Evolutionary conservation across 1,284 basidiomycete species (phyloP).

Genomic region (Agaricales sp.): DNA sequence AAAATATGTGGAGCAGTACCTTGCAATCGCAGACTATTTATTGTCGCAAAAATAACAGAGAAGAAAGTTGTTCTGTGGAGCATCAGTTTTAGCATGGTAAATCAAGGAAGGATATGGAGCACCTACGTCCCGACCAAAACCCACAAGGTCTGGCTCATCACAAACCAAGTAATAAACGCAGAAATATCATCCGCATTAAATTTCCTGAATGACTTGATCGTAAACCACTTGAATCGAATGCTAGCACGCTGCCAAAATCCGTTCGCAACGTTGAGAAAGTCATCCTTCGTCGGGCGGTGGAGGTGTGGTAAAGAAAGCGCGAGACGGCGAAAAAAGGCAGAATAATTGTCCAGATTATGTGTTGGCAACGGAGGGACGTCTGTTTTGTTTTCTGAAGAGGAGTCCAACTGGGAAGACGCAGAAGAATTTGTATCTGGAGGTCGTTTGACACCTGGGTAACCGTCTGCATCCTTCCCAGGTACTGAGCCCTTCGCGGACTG

Average conservation of each 20-base stretch:
- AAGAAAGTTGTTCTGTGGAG: constrained; percentile 82
- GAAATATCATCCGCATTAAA: constrained; percentile 98
- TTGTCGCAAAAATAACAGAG: constrained; percentile 83
- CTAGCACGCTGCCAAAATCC: constrained; percentile 85
- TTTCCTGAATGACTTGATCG: constrained; percentile 88
- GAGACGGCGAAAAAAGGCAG: constrained; percentile 68
- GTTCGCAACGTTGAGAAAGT: constrained; percentile 79
- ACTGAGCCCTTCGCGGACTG: too few species aligned
- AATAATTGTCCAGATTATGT: constrained; percentile 58
- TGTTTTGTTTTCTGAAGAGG: background rate
- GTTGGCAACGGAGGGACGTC: background rate
- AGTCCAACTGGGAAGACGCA: background rate
- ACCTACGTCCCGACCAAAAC: constrained; percentile 89
- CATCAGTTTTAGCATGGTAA: constrained; percentile 11
- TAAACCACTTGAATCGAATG: constrained; percentile 97
- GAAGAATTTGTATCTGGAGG: too few species aligned
- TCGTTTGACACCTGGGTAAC: too few species aligned
- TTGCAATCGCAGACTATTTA: constrained; percentile 88
- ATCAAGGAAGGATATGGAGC: background rate
- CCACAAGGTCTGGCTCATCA: constrained; percentile 92
- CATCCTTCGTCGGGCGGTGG: constrained; percentile 79
- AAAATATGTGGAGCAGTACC: constrained; percentile 27
- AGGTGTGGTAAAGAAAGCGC: constrained; percentile 67
- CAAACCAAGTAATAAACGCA: constrained; percentile 90
- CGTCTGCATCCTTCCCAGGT: too few species aligned